Conservation (phyloP, 768 basidiomycete genomes). For the Amanita pallidorosea region DNA sequence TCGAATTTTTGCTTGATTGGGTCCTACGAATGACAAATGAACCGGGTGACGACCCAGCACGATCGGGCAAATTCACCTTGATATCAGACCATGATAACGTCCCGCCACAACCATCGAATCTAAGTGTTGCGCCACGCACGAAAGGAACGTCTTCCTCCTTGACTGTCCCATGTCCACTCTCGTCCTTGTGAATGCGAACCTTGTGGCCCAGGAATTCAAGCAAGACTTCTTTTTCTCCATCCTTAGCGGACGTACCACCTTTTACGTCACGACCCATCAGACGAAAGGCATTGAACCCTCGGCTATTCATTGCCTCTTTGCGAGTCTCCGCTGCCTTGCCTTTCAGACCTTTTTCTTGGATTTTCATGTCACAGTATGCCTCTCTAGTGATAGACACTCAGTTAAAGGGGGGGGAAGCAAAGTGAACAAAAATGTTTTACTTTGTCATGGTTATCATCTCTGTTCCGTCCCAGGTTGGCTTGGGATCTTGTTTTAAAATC, state of each 20-base stretch:
- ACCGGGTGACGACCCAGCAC: not conserved
- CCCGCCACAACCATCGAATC: conserved; percentile 48
- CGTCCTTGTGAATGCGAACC: conserved; percentile 51
- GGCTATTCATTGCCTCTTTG: conserved; percentile 39
- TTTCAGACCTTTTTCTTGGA: conserved; percentile 84
- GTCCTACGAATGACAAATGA: conserved; percentile 17
- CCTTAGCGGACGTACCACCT: conserved; percentile 16
- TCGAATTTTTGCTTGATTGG: conserved; percentile 41
- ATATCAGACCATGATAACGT: conserved; percentile 37
- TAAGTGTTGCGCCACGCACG: conserved; percentile 41
- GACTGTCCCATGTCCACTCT: conserved; percentile 52
- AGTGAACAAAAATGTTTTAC: conserved; percentile 28
- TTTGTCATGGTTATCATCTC: conserved; percentile 85
- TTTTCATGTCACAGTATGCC: conserved; percentile 91
- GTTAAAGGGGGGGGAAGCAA: not conserved
- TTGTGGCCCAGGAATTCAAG: conserved; percentile 70
- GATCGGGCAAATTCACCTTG: conserved; percentile 24
- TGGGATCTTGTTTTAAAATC: conserved; percentile 75
- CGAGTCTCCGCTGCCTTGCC: conserved; percentile 58
- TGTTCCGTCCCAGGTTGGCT: conserved; percentile 68
- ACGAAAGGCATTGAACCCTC: conserved; percentile 74
- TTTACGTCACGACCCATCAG: conserved; percentile 39
- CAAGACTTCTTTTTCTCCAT: conserved; percentile 43
- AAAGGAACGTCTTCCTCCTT: conserved; percentile 49
- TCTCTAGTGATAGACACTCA: conserved; percentile 33